Percentiles rank a stretch among this genome's conserved stretches.
Conservation (phyloP, 2,329 filamentous ascomycete species). For the Ceratocystis ficicola region DNA sequence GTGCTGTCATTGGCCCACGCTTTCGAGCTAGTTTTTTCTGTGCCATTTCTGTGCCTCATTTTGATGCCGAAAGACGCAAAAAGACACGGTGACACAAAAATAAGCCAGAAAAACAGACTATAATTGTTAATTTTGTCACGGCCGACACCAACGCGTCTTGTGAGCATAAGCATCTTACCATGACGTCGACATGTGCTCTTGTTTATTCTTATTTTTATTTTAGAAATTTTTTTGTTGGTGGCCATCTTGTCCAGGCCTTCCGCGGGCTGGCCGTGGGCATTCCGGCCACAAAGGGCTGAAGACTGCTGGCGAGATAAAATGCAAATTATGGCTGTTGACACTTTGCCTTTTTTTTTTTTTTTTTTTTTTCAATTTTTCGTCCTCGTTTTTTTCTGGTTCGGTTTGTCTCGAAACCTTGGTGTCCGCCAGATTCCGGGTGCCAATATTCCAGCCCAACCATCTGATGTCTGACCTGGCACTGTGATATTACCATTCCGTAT, state of each 20-base stretch:
- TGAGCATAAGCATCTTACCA: not conserved
- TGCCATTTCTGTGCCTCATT: not conserved
- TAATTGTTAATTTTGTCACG: not conserved
- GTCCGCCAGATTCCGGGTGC: not conserved
- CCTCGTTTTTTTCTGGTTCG: no score
- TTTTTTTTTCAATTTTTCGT: no score
- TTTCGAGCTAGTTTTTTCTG: not conserved
- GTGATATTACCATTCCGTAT: no score
- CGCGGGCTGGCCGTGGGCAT: not conserved
- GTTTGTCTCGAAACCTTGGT: no score
- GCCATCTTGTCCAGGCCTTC: not conserved
- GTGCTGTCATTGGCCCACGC: not conserved
- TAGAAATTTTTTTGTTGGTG: not conserved
- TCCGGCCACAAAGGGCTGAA: not conserved
- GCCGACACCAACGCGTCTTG: not conserved
- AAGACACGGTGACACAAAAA: conserved; percentile 1
- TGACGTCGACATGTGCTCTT: conserved; percentile 3
- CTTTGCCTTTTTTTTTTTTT: no score
- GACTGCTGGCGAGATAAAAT: not conserved
- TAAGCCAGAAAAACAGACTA: not conserved
- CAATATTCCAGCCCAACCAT: conserved; percentile 1
- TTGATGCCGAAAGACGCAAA: not conserved
- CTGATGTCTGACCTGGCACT: not conserved
- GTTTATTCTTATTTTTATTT: not conserved
- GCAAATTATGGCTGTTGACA: not conserved